phyloP scores from a whole-genome alignment of 805 yeast genomes.

The Ogataea naganishii region DNA sequence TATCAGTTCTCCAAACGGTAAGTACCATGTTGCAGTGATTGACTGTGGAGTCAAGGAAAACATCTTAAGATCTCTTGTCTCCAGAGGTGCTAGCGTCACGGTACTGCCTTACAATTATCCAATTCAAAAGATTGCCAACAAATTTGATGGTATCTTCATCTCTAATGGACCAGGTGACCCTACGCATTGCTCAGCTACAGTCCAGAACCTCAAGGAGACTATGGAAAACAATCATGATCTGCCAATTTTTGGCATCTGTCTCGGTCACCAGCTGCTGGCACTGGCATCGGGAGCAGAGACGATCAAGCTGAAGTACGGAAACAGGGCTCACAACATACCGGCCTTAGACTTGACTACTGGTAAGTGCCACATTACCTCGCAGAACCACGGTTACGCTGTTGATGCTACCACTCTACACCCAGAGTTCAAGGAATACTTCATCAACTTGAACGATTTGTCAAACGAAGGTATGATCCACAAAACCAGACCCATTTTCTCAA shows the following conservation, averaged over 20 bases:
- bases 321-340: constrained; percentile 98
- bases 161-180: constrained; percentile 99
- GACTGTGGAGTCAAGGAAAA: constrained; percentile 99
- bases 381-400: constrained; percentile 98
- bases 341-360: constrained; percentile 86
- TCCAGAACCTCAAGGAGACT: constrained; percentile 60
- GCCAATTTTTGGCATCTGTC: constrained; percentile 95
- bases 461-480: constrained; percentile 97
- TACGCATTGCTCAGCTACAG: constrained; percentile 77
- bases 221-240: constrained; percentile 55
- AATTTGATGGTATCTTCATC: constrained; percentile 90
- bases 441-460: constrained; percentile 93
- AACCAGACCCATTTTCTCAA: constrained; percentile 86
- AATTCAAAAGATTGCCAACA: constrained; percentile 79
- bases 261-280: constrained; percentile 95
- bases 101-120: constrained; percentile 97
- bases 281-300: constrained; percentile 95
- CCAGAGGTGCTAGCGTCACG: constrained; percentile 93
- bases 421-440: constrained; percentile 92
- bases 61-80: constrained; percentile 85
- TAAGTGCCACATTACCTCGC: constrained; percentile 96
- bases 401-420: constrained; percentile 63
- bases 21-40: constrained; percentile 80
- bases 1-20: constrained; percentile 51
- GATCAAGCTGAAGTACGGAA: constrained; percentile 89